Evolutionary conservation across 2,329 filamentous ascomycete genomes (phyloP), one percentile per base, ranked within the genome.

Genomic region (Westerdykella ornata): DNA sequence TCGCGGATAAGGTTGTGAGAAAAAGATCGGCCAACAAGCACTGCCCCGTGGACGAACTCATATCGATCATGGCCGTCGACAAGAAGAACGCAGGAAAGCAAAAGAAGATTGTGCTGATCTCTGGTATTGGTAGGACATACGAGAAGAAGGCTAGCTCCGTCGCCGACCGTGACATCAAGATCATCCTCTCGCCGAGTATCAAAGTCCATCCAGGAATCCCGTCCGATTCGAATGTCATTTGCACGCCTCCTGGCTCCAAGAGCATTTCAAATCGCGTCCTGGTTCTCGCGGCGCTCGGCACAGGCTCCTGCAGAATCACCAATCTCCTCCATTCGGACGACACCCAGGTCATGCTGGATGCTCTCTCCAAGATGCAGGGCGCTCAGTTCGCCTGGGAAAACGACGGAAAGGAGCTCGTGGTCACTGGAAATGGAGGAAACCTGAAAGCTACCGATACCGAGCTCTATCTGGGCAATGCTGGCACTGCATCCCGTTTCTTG

Each of bases 61-160:
- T 98, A 42, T 77, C 84, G 51, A 94, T 94, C 63, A 98, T 98
- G 92, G 88, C 85, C 0, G 84, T 98, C 7, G 92, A 98, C 69
- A 98, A 98, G 77, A 98, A 98, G 74, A 98, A 98, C 52, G 85
- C 94, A 34, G 92, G 92, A 2, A 79, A 79, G 44, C 88, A 90
- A 67, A 98, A 98, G 75, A 97, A 95, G 69, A 85, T 98, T 48
- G 90, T 96, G 5, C 77, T 98, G 6, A 74, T 98, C 9, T 89
- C 88, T 1, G 85, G 85, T 11, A 94, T 98, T 60, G 92, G 92
- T 43, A 80, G 83, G 57, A 94, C 88, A 1, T 70, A 90, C 59
- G 92, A 98, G 69, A 84, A 81, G 41, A 85, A 84, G 64, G 92
- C 92, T 19, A 96, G 84, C 53, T 81, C 88, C 8, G 89, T 97